Base-by-base conservation (phyloP, 345 rosid genomes). In the Pseudoturritis turrita region DNA sequence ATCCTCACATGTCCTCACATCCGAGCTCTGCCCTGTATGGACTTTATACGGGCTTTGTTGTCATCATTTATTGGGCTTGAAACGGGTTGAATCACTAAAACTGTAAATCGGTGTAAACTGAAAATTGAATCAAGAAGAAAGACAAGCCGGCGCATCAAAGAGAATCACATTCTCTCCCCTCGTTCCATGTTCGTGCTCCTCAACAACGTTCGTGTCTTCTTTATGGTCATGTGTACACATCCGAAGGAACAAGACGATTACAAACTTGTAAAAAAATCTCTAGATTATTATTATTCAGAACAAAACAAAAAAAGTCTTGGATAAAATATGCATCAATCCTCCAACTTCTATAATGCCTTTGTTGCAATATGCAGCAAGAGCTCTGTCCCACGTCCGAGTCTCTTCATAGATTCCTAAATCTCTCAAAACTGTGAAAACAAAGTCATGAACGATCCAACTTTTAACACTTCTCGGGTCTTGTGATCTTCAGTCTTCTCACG, bases 401-500 rank as follows among this genome's bases (percentile, higher is more conserved):
- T 64, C 67, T 47, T 29, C 62, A 21, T 10, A 59, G 23, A 53
- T 61, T 44, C 49, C 70, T 61, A 45, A 68, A 26, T 45, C 59
- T 44, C n/a, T 18, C 54, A 49, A 68, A 60, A 75, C 23, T 67
- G 63, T 60, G 44, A 2, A 40, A 40, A 18, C 17, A 18, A 12
- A 58, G 25, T 40, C 67, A 47, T 36, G 58, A 12, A 47, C 45
- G 23, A 33, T 63, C 40, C 41, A 44, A 29, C 15, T 49, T 39
- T 62, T 58, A 77, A 71, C 53, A 65, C 56, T 58, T 64, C 31
- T 81, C 81, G 0, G 87, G 78, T 81, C 84, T 81, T 39, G 83
- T 79, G 71, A 83, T 83, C 79, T 76, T 73, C 46, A 83, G 64
- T 77, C 87, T 83, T 61, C 77, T 83, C 77, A 83, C 87, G 15